These are phyloP conservation scores for Cutaneotrichosporon cyanovorans DNA, from an alignment of 1,284 basidiomycete species.

Conservation along the genomic window DNA sequence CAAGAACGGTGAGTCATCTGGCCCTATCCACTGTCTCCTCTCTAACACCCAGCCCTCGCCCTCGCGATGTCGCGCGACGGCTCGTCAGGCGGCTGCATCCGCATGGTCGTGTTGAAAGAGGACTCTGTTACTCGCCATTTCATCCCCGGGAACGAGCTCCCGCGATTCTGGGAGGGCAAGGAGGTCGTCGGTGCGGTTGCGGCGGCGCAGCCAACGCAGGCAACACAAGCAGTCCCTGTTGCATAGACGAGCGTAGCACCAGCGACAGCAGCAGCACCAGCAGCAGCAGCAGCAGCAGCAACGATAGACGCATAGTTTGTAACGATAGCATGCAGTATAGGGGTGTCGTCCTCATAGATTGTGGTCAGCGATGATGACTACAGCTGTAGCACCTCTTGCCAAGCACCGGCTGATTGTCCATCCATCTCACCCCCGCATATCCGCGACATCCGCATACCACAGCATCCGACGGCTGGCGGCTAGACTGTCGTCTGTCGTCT, in stretches of 20 bases:
- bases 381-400: no score
- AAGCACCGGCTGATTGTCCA: no score
- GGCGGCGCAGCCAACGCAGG: background rate
- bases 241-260: no score
- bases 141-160: constrained; percentile 84
- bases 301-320: constrained; percentile 6
- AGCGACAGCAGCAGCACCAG: no score
- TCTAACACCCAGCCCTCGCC: constrained; percentile 60
- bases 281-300: no score
- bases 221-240: background rate
- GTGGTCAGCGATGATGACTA: background rate
- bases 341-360: background rate
- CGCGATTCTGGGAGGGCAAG: constrained; percentile 50
- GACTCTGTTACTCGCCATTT: constrained; percentile 86
- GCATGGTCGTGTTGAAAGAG: constrained; percentile 93
- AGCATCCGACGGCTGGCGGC: no score
- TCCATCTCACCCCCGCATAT: no score
- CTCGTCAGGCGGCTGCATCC: constrained; percentile 93
- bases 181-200: constrained; percentile 28
- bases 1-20: constrained; percentile 70
- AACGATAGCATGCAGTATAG: constrained; percentile 14
- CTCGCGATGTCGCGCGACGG: constrained; percentile 98
- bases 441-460: no score
- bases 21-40: constrained; percentile 1
- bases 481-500: no score